Evolutionary conservation across 1,284 basidiomycete species (phyloP).

Genomic region (Ceratobasidium sp.): DNA sequence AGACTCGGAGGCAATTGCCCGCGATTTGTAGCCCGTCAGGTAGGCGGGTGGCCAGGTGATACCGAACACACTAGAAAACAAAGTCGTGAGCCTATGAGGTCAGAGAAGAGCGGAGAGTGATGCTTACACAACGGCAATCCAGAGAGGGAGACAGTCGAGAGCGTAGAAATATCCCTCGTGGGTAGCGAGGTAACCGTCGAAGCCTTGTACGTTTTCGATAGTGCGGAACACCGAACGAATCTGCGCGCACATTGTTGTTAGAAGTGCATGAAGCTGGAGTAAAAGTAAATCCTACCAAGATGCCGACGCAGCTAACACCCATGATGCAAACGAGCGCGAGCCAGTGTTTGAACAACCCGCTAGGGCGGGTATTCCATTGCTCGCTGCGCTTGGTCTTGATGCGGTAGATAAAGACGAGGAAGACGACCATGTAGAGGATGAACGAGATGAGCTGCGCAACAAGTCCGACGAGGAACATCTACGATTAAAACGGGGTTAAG

Average conservation of each 20-base stretch:
- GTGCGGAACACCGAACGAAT: slow-evolving; percentile 54
- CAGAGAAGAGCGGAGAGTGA: no score
- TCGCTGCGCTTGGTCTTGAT: slow-evolving; percentile 55
- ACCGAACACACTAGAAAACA: background rate
- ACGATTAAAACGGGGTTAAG: slow-evolving; percentile 15
- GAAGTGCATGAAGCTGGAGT: slow-evolving; percentile 11
- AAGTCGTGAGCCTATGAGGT: no score
- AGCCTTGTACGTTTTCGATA: slow-evolving; percentile 53
- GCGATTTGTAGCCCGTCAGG: background rate
- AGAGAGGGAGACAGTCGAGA: slow-evolving; percentile 51
- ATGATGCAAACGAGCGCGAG: slow-evolving; percentile 56
- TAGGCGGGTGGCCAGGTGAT: slow-evolving; percentile 1
- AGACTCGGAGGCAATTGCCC: no score
- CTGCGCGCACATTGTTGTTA: background rate
- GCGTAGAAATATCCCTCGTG: slow-evolving; percentile 54
- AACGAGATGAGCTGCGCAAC: slow-evolving; percentile 72
- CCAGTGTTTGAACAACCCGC: slow-evolving; percentile 67
- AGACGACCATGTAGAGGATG: slow-evolving; percentile 67
- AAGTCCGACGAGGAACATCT: slow-evolving; percentile 74
- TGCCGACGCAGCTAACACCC: background rate
- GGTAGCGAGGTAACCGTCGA: slow-evolving; percentile 53
- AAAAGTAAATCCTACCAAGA: slow-evolving; percentile 1
- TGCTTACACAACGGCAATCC: slow-evolving; percentile 49
- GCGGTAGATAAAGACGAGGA: slow-evolving; percentile 67
- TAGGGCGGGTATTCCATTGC: background rate